phyloP scores from a whole-genome alignment of 495 filamentous ascomycete species.

The Neurospora tetraspora region DNA sequence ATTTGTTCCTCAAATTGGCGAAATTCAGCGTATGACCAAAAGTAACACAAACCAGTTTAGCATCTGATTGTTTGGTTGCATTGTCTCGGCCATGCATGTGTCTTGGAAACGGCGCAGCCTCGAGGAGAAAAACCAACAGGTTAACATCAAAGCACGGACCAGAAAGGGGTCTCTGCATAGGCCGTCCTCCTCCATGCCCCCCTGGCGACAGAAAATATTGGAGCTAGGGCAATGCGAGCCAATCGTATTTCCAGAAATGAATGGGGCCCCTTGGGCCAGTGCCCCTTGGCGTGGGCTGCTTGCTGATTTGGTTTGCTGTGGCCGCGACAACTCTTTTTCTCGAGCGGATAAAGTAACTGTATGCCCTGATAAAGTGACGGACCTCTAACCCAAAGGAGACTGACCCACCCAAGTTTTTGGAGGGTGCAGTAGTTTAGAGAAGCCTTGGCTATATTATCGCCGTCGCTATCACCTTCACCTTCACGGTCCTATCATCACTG shows the following conservation, averaged over 20 bases:
- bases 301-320: background rate
- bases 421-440: no score
- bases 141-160: background rate
- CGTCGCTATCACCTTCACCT: no score
- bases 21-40: background rate
- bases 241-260: background rate
- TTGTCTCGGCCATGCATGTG: background rate
- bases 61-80: background rate
- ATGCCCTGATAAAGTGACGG: no score
- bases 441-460: no score
- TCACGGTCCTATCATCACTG: no score
- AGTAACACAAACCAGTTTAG: background rate
- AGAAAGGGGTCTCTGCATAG: background rate
- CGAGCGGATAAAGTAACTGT: no score
- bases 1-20: background rate
- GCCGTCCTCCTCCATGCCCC: background rate
- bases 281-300: background rate
- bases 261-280: background rate
- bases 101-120: background rate
- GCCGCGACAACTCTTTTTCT: background rate
- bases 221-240: background rate
- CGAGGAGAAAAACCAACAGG: background rate
- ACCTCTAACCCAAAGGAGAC: no score
- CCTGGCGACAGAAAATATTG: background rate
- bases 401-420: no score